These are phyloP conservation scores for Erythrobasidium yunnanense DNA, from an alignment of 768 basidiomycete species.

Conservation along the genomic window DNA sequence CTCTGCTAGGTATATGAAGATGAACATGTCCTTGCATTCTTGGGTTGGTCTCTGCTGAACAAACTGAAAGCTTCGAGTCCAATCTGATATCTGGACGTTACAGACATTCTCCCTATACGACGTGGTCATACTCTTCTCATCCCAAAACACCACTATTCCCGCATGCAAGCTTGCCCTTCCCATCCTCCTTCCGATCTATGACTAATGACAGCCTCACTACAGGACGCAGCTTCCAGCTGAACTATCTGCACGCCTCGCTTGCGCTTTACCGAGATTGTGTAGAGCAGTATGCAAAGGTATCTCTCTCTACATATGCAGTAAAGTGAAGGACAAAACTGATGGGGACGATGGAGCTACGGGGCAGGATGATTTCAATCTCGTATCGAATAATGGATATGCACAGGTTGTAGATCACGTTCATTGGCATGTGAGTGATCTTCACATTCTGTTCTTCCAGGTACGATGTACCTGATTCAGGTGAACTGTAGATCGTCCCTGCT, in stretches of 20 bases:
- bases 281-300: conserved; percentile 12
- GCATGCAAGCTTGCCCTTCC: conserved; percentile 1
- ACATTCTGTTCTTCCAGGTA: no score
- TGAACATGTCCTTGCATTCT: conserved; percentile 15
- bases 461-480: not conserved
- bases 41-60: conserved; percentile 17
- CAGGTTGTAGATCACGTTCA: conserved; percentile 45
- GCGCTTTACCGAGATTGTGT: not conserved
- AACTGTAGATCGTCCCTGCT: conserved; percentile 39
- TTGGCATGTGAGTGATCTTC: conserved; percentile 37
- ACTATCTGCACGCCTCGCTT: conserved; percentile 1
- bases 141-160: conserved; percentile 18
- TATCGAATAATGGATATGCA: conserved; percentile 28
- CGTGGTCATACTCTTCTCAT: conserved; percentile 23
- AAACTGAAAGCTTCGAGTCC: not conserved
- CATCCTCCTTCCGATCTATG: not conserved
- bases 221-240: conserved; percentile 12
- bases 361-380: conserved; percentile 28
- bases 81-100: not conserved
- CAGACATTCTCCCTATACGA: conserved; percentile 11
- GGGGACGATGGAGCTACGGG: conserved; percentile 11
- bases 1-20: conserved; percentile 19
- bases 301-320: not conserved
- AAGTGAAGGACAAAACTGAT: not conserved
- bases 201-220: not conserved